These are phyloP conservation scores for Penicillium janthinellum DNA, from an alignment of 2,329 filamentous ascomycete genomes.

Conservation along the genomic window DNA sequence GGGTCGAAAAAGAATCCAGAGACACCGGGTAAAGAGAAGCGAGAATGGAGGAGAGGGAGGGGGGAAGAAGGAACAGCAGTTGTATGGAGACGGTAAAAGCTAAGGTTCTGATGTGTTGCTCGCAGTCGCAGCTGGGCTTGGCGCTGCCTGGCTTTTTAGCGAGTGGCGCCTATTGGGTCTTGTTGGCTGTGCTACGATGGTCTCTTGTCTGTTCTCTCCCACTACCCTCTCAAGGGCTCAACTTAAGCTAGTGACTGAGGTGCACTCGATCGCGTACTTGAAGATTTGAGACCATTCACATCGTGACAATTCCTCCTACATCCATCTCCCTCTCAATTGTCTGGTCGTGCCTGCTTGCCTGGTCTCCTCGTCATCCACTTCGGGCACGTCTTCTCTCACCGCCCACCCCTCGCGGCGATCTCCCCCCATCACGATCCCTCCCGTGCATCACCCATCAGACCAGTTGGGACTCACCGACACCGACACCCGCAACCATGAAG, in stretches of 20 bases:
- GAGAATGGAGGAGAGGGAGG: slow-evolving; percentile 22
- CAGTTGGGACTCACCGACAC: slow-evolving; percentile 6
- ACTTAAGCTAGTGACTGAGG: no score
- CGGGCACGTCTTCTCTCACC: slow-evolving; percentile 22
- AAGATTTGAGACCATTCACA: not conserved
- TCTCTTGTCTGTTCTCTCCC: not conserved
- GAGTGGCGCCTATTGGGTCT: slow-evolving; percentile 33
- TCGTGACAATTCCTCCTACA: not conserved
- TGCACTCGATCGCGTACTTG: not conserved
- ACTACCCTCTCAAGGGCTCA: not conserved
- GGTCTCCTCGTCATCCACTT: slow-evolving; percentile 31
- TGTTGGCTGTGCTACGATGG: not conserved
- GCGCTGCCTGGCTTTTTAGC: slow-evolving; percentile 34
- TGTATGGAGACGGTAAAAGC: slow-evolving; percentile 32
- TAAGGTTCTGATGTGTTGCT: slow-evolving; percentile 33
- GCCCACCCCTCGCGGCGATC: slow-evolving; percentile 29
- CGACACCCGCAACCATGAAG: slow-evolving; percentile 50
- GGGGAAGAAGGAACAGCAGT: slow-evolving; percentile 23
- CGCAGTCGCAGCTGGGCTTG: slow-evolving; percentile 28
- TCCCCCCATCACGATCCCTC: slow-evolving; percentile 4
- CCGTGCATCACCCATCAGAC: slow-evolving; percentile 3
- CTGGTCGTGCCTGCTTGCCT: not conserved
- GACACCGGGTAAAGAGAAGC: slow-evolving; percentile 22
- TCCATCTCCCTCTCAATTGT: not conserved
- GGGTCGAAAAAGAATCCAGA: slow-evolving; percentile 31